Evolutionary conservation across 163 green algal genomes (phyloP).

Genomic region (Scenedesmus sp.): DNA sequence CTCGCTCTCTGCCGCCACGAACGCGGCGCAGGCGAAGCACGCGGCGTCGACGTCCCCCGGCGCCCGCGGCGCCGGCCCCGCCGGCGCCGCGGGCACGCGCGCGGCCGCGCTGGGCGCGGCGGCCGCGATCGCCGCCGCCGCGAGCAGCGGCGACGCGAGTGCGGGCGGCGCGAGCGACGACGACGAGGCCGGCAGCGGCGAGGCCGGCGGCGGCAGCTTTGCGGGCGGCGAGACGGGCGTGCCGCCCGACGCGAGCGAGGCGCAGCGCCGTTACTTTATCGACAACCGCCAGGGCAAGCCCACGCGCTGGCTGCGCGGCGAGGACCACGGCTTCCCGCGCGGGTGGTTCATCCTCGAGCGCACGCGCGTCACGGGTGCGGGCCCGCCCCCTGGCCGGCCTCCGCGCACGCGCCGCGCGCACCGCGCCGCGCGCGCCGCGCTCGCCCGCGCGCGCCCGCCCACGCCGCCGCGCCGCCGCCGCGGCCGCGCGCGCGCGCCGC

Average conservation of each 20-base stretch:
- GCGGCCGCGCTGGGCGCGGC: no score
- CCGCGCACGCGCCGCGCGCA: no score
- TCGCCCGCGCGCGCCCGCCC: no score
- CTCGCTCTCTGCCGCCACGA: neutral
- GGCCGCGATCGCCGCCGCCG: neutral
- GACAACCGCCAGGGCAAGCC: constrained; percentile 36
- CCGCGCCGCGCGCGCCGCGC: no score
- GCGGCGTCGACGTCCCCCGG: no score
- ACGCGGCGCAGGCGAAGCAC: neutral
- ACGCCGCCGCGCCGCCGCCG: no score
- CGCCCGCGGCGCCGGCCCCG: neutral
- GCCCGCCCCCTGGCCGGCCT: no score
- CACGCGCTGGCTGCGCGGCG: neutral
- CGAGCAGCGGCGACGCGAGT: neutral
- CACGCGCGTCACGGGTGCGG: constrained; percentile 19
- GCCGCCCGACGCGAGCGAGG: constrained; percentile 1
- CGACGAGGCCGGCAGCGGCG: neutral
- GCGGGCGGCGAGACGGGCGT: neutral
- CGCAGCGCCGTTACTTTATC: constrained; percentile 24
- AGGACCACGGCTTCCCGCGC: constrained; percentile 15
- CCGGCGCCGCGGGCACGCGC: neutral
- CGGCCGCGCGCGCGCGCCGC: no score
- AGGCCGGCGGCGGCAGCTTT: neutral
- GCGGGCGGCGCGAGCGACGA: neutral
- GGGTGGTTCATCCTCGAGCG: constrained; percentile 34